phyloP scores from a whole-genome alignment of 306 rosid genomes.

The Spatholobus suberectus region DNA sequence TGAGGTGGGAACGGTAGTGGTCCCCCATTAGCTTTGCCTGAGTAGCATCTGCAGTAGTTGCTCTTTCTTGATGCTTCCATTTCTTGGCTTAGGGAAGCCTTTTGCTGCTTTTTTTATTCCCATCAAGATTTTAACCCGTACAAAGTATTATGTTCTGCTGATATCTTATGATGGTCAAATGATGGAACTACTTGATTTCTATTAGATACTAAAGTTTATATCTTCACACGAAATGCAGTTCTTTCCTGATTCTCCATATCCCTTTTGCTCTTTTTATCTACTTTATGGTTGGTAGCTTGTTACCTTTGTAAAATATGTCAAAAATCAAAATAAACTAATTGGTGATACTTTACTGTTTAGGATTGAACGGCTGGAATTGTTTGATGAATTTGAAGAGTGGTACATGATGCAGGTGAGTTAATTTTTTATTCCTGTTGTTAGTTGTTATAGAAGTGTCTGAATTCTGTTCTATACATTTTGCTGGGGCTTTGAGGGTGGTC shows the following conservation, averaged over 20 bases:
- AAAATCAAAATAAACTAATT: slow-evolving; percentile 49
- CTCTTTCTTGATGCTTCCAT: slow-evolving; percentile 1
- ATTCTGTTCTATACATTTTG: slow-evolving; percentile 15
- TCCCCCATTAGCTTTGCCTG: neutral
- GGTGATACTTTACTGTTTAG: slow-evolving; percentile 50
- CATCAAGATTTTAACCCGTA: neutral
- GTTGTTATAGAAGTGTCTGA: slow-evolving; percentile 30
- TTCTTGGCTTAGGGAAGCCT: neutral
- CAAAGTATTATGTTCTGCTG: neutral
- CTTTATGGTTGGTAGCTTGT: slow-evolving; percentile 40
- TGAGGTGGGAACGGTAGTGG: slow-evolving; percentile 1
- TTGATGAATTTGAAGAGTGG: slow-evolving; percentile 99
- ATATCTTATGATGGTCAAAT: slow-evolving; percentile 18
- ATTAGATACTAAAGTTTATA: neutral
- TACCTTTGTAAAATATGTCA: slow-evolving; percentile 37
- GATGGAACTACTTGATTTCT: slow-evolving; percentile 41
- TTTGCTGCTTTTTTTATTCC: slow-evolving; percentile 1
- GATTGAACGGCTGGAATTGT: slow-evolving; percentile 96
- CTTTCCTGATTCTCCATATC: neutral
- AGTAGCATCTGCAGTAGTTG: slow-evolving; percentile 3
- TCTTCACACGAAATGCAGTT: slow-evolving; percentile 12
- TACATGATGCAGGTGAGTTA: slow-evolving; percentile 98
- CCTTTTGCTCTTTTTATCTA: slow-evolving; percentile 27
- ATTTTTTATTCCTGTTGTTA: slow-evolving; percentile 29
- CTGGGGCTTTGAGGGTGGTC: slow-evolving; percentile 30